Base-by-base conservation (phyloP, 2,329 filamentous ascomycete genomes). In the Aspergillus transmontanensis region DNA sequence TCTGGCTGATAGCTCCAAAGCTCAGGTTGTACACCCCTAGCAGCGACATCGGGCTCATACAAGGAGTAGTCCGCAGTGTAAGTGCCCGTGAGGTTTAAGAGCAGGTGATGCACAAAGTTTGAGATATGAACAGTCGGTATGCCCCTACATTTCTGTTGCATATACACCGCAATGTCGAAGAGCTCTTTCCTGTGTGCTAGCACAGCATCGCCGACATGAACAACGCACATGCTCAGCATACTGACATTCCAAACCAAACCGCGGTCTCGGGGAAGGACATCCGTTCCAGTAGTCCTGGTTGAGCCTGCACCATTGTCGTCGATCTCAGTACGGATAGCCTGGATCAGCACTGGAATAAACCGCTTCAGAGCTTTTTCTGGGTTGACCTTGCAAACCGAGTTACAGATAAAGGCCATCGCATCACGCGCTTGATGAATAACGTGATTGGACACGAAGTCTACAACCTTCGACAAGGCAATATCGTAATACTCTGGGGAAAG, bases 351-450 rank as follows among this genome's bases (percentile, higher is more conserved):
- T 1, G 95, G 95, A 36, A 99, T 85, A 60, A 99, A 91, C 16
- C 93, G 88, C 75, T 94, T 95, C 57, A 99, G 83, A 0, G 95
- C 93, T 81, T 97, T 97, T 75, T 94, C 89, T 0, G 96, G 94
- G 70, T 96, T 92, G 69, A 96, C 93, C 79, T 98, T 98, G 84
- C 95, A 97, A 28, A 99, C 84, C 0, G 93, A 92, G 77, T 97
- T 98, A 79, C 94, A 92, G 59, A 98, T 98, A 85, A 97, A 99
- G 1, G 96, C 95, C 91, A 99, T 97, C 9, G 95, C 94, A 82
- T 99, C 95, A 68, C 94, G 86, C 59, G 95, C 94, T 79, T 98
- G 95, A 72, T 99, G 94, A 21, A 99, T 94, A 56, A 99, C 95
- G 80, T 98, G 95, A 66, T 92, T 92, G 1, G 91, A 90, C 30